Evolutionary conservation across 2,329 filamentous ascomycete genomes (phyloP), one percentile per base, ranked within the genome.

Genomic region (Monilinia polystroma): DNA sequence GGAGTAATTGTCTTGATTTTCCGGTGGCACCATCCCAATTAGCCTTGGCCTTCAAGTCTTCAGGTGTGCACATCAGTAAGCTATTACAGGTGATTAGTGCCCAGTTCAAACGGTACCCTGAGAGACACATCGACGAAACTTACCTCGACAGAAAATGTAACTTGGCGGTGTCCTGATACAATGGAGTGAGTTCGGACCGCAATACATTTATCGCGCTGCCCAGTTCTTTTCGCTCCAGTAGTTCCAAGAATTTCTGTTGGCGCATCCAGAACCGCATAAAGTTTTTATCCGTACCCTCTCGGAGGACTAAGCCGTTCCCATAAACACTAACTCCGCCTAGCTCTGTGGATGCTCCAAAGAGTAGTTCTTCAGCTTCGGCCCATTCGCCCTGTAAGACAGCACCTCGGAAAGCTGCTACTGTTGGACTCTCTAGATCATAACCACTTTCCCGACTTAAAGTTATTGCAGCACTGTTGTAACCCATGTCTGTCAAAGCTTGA

Each of bases 191-290:
- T 80, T 99, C 94, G 70, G 87, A 88, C 26, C 95, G 87, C 56
- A 99, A 83, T n/a, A 97, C 92, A 74, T 84, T 83, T 67, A 99
- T 82, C 10, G 94, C 95, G 63, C 84, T 83, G 18, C 84, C 84
- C 11, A 91, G 85, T 73, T 97, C 88, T 71, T 87, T 83, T 73
- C 83, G 82, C 77, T 98, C 93, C 54, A 99, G 80, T 11, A 97
- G 81, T 79, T 99, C 95, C 41, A 99, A 82, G 74, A 94, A 99
- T 77, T 98, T 98, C 77, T 99, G 95, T 76, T 96, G 91, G 70
- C 94, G 86, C 73, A 99, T 82, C 81, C 88, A 89, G 77, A 98
- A 97, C 57, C 89, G 85, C 90, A 99, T 94, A 63, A 90, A 83
- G 71, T 89, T 87, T 67, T 85, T 84, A 73, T 97, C 90, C 8